Evolutionary conservation across 2,329 filamentous ascomycete genomes (phyloP).

Genomic region (Calonectria pauciramosa): DNA sequence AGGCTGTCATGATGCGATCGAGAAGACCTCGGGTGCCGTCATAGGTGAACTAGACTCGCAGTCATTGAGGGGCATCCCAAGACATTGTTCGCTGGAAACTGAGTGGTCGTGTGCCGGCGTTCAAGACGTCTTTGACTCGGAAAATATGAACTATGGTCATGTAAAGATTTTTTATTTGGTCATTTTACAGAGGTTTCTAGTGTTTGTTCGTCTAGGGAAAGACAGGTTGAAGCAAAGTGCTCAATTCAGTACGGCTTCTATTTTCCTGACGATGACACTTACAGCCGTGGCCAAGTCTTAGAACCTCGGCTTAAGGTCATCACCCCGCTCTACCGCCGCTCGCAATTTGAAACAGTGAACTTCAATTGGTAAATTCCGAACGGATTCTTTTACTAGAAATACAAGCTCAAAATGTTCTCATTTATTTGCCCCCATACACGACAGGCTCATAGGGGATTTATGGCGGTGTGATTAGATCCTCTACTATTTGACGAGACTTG

Average conservation of each 20-base stretch:
- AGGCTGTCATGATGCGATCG: background rate
- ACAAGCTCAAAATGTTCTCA: background rate
- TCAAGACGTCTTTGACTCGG: background rate
- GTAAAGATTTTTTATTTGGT: background rate
- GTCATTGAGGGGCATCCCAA: too few relatives aligned
- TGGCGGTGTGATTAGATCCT: background rate
- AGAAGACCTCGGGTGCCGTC: background rate
- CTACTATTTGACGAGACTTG: background rate
- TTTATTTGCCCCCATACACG: background rate
- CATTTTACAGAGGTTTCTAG: background rate
- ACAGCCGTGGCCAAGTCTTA: background rate
- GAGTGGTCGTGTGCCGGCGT: background rate
- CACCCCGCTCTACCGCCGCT: constrained; percentile 18
- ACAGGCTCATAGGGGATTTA: background rate
- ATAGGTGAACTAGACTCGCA: background rate
- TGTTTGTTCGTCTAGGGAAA: background rate
- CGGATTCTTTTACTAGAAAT: background rate
- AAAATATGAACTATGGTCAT: background rate
- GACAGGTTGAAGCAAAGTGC: background rate
- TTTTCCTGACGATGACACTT: constrained; percentile 13
- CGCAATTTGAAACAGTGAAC: background rate
- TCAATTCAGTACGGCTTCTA: background rate
- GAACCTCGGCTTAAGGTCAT: constrained; percentile 17
- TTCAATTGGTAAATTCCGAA: background rate
- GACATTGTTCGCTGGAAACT: background rate